Evolutionary conservation across 257 asterid species (phyloP).

Genomic region (Petunia axillaris): DNA sequence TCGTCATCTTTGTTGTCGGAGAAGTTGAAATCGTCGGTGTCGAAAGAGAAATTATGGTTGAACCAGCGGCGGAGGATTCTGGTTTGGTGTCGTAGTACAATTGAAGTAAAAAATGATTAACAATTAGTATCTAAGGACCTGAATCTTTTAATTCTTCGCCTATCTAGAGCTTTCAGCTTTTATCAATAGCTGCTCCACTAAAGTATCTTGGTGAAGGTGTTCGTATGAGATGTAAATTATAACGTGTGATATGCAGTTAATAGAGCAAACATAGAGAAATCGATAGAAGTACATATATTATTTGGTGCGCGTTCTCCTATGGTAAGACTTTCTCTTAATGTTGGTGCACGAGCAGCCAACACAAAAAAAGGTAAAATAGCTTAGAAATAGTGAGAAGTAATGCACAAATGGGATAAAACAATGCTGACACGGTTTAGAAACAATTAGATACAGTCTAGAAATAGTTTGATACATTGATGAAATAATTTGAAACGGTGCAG

Average conservation of each 20-base stretch:
- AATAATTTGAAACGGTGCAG: too few species aligned
- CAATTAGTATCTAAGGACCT: not conserved
- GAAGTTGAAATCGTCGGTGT: too few species aligned
- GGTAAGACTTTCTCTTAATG: conserved; percentile 87
- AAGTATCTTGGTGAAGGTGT: not conserved
- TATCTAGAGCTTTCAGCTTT: not conserved
- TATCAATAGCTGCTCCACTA: not conserved
- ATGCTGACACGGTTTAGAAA: too few species aligned
- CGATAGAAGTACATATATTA: conserved; percentile 47
- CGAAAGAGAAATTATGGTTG: too few species aligned
- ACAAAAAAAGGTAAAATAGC: too few species aligned
- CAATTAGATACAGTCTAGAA: too few species aligned
- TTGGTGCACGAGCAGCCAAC: conserved; percentile 80
- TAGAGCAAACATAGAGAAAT: not conserved
- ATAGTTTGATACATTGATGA: too few species aligned
- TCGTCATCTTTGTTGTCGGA: too few species aligned
- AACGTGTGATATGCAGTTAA: not conserved
- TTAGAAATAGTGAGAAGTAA: too few species aligned
- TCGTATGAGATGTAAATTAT: not conserved
- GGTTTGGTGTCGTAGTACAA: too few species aligned
- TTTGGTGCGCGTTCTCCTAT: conserved; percentile 72
- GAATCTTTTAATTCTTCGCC: not conserved
- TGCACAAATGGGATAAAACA: too few species aligned
- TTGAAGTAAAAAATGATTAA: not conserved
- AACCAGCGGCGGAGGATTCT: too few species aligned